Evolutionary conservation across 495 filamentous ascomycete species (phyloP).

Genomic region (Neurospora sp.): DNA sequence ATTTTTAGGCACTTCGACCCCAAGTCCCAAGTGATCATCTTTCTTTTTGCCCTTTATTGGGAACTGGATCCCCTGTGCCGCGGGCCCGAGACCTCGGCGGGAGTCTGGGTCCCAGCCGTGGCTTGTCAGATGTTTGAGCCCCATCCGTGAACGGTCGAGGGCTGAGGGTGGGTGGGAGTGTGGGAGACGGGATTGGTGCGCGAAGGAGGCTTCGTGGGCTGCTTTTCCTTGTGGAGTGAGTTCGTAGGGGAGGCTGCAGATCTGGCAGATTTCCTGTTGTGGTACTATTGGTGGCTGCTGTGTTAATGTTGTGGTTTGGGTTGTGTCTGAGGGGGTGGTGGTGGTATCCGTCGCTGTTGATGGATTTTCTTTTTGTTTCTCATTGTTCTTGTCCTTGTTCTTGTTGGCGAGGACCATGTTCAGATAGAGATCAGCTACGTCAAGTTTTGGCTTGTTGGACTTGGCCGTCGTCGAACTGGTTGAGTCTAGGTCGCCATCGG

Average conservation of each 20-base stretch:
- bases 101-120: conserved; percentile 87
- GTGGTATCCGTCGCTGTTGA: neutral
- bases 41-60: conserved; percentile 69
- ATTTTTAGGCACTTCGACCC: conserved; percentile 36
- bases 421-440: conserved; percentile 57
- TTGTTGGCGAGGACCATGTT: conserved; percentile 54
- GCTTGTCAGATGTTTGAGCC: conserved; percentile 61
- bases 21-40: conserved; percentile 65
- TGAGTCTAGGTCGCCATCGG: conserved; percentile 36
- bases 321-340: neutral
- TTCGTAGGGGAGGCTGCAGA: conserved; percentile 27
- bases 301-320: neutral
- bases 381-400: neutral
- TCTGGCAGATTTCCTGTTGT: conserved; percentile 16
- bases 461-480: conserved; percentile 10
- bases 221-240: conserved; percentile 11
- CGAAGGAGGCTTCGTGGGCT: conserved; percentile 61
- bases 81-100: conserved; percentile 58
- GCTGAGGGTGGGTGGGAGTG: conserved; percentile 82
- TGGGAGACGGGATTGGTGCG: conserved; percentile 69
- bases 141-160: conserved; percentile 67
- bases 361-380: neutral
- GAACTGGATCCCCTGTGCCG: conserved; percentile 61
- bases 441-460: conserved; percentile 20
- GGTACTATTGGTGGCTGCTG: neutral